Base-by-base conservation (phyloP, 305 asterid genomes). In the Striga hermonthica region DNA sequence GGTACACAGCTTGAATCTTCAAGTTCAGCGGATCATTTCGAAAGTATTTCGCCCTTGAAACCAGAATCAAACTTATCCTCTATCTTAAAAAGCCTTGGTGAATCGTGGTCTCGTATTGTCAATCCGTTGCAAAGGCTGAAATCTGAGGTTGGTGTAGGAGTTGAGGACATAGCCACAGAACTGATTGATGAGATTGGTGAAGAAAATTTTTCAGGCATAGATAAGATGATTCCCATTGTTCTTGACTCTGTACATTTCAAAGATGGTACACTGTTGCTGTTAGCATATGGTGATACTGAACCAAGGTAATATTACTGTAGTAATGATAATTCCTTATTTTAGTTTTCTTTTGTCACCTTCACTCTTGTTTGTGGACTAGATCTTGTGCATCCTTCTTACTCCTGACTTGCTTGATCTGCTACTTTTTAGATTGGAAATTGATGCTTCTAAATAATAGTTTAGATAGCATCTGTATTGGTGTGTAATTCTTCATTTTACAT, bases 271-370 rank as follows among this genome's bases (percentile, higher is more conserved):
- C 70, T 94, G 71, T 82, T 94, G 96, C 79, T 94, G 74, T 97
- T 94, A 5, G 99, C 96, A 38, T 94, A 94, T 77, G 97, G 99
- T 66, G 99, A 94, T 76, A 66, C 72, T 45, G 97, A 94, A 75
- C 96, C 99, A 35, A 90, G 97, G 97, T 94, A 80, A 72, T 60
- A 66, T 65, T 66, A 40, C 22, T 9, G 60, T 65, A 49, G 72
- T 68, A 34, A 58, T 56, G 13, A 38, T 43, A 64, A 62, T 65
- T 63, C 60, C 58, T 67, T 58, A 41, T 31, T 40, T 64, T 45
- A 60, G 13, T 56, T 60, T 62, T 49, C 41, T 53, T 74, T 61
- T 73, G 56, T 39, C 49, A 40, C 67, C 7, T 11, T 9, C 43
- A 44, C 72, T 65, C 48, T 55, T 48, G 15, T 62, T 35, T 49